Evolutionary conservation across 2,329 filamentous ascomycete genomes (phyloP), one percentile per base, ranked within the genome.

Genomic region (Myriangium duriaei): DNA sequence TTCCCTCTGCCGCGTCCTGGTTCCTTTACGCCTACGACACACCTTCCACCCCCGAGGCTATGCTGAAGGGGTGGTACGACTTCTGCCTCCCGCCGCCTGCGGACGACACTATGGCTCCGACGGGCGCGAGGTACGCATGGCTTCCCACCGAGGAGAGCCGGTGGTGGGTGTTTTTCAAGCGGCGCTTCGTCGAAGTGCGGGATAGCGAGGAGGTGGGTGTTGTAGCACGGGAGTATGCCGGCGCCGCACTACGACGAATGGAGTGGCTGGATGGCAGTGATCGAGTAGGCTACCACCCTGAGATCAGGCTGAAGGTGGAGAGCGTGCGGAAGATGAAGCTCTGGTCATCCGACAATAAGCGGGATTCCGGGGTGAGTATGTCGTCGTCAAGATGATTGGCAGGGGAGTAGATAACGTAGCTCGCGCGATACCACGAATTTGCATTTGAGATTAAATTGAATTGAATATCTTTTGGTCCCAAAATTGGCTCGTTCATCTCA

Each of bases 111-210:
- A n/a, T n/a, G 7, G 21, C 21, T n/a, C 21, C 21, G 21, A 29
- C 36, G 16, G 36, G 36, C 14, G 36, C 30, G 17, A 39, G 26
- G 19, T 39, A 32, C 19, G 32, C 18, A 19, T 29, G 32, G 29
- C 21, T 39, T 11, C 13, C n/a, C 2, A 26, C 10, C 7, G 16
- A 39, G 18, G 36, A 39, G 13, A 30, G 29, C 5, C 18, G 18
- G 12, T 39, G 36, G 36, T 39, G 36, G 36, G 36, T 30, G 3
- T 39, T 39, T 19, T 39, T 39, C 30, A 39, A 39, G 36, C 19
- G 32, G 7, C 30, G 32, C 13, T 39, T 39, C 28, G 11, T 30
- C 15, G 28, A 32, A 28, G 32, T 33, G 28, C 30, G 36, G 12
- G 32, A 32, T 29, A 32, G 36, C 14, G 36, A 39, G 13, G 36